phyloP scores from a whole-genome alignment of 2,329 filamentous ascomycete species.

The Metarhizium brunneum region DNA sequence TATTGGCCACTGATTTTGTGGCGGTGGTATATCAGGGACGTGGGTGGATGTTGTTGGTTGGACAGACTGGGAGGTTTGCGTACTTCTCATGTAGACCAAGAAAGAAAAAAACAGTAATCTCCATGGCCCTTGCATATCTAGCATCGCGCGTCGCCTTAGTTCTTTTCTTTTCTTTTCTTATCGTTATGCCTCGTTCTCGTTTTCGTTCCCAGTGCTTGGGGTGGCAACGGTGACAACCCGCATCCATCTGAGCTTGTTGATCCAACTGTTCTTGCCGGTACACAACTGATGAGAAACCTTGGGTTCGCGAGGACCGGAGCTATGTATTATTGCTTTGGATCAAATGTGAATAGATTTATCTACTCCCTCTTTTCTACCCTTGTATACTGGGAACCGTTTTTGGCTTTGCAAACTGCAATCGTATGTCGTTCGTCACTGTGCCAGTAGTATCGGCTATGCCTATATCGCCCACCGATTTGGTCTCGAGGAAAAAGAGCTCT shows the following conservation, averaged over 20 bases:
- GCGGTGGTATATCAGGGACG: no score
- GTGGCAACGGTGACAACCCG: conserved; percentile 35
- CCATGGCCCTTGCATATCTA: no score
- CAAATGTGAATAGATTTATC: conserved; percentile 31
- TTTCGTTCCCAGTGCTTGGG: neutral
- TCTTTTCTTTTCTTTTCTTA: no score
- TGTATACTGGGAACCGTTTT: neutral
- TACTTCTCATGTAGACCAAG: no score
- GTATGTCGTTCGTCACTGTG: conserved; percentile 61
- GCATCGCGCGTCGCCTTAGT: no score
- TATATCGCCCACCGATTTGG: conserved; percentile 57
- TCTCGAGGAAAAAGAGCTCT: conserved; percentile 48
- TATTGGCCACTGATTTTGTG: no score
- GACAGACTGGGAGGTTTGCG: no score
- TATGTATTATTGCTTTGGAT: conserved; percentile 58
- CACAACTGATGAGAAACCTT: conserved; percentile 44
- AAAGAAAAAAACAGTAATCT: no score
- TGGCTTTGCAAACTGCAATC: conserved; percentile 15
- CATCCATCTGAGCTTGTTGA: conserved; percentile 23
- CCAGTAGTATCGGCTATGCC: conserved; percentile 43
- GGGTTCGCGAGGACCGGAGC: conserved; percentile 43
- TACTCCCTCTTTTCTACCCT: neutral
- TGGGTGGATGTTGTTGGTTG: no score
- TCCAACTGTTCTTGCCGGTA: conserved; percentile 20
- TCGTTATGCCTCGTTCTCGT: no score